Evolutionary conservation across 2,329 filamentous ascomycete genomes (phyloP).

Genomic region (Nakataea oryzae): DNA sequence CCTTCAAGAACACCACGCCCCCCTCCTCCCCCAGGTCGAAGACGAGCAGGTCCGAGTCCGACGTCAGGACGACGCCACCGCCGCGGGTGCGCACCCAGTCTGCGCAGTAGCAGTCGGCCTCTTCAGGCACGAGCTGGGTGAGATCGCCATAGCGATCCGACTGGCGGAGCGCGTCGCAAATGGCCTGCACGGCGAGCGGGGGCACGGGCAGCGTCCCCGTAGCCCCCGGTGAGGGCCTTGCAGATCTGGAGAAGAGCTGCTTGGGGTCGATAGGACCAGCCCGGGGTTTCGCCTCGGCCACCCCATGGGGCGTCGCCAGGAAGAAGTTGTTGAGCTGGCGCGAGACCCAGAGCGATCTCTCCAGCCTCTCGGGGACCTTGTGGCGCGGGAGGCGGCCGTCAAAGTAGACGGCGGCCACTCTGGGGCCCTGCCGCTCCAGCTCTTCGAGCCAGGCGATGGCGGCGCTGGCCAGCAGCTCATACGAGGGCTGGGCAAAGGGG

Average conservation of each 20-base stretch:
- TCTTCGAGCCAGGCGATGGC: constrained; percentile 12
- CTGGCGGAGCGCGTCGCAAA: constrained; percentile 57
- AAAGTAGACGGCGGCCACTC: constrained; percentile 59
- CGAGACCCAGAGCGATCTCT: constrained; percentile 49
- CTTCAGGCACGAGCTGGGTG: constrained; percentile 60
- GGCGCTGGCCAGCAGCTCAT: constrained; percentile 9
- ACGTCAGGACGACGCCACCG: constrained; percentile 54
- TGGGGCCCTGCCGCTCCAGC: constrained; percentile 7
- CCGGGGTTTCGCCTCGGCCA: constrained; percentile 15
- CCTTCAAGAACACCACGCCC: constrained; percentile 57
- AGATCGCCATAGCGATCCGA: constrained; percentile 29
- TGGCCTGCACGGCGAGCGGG: constrained; percentile 66
- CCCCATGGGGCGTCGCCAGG: constrained; percentile 16
- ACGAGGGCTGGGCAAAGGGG: constrained; percentile 12
- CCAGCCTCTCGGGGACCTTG: constrained; percentile 53
- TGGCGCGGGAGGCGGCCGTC: constrained; percentile 66
- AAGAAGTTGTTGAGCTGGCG: constrained; percentile 42
- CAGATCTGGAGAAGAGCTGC: background rate
- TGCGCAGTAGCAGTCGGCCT: constrained; percentile 78
- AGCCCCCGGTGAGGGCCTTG: background rate
- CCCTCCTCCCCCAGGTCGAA: constrained; percentile 56
- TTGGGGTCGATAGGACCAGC: constrained; percentile 9
- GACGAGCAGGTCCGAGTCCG: constrained; percentile 79
- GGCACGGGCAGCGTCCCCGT: constrained; percentile 25
- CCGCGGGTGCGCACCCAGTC: constrained; percentile 41